Evolutionary conservation across 176 grass and related monocot species (phyloP).

Genomic region (Oryza brachyantha): DNA sequence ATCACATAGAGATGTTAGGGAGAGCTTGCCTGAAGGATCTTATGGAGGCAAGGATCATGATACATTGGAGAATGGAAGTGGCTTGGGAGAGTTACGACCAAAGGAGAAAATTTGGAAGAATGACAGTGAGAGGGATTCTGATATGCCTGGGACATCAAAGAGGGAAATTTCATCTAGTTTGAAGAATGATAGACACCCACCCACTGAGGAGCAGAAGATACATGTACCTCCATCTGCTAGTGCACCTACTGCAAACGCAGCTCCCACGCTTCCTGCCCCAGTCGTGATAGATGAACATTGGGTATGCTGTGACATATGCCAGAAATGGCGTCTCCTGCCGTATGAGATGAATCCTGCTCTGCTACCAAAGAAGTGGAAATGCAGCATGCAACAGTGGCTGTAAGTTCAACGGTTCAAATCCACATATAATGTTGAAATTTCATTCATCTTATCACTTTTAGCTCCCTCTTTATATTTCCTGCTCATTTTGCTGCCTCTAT

Average conservation of each 20-base stretch:
- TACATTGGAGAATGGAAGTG: slow-evolving; percentile 50
- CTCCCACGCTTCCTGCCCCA: slow-evolving; percentile 38
- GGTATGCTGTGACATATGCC: slow-evolving; percentile 94
- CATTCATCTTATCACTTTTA: background rate
- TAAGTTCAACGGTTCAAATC: slow-evolving; percentile 66
- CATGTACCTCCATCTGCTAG: slow-evolving; percentile 45
- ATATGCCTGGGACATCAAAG: slow-evolving; percentile 39
- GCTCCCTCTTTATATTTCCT: background rate
- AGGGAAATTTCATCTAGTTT: slow-evolving; percentile 48
- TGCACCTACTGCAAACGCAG: slow-evolving; percentile 46
- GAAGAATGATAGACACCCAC: slow-evolving; percentile 46
- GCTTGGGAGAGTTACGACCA: slow-evolving; percentile 33
- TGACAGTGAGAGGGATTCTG: slow-evolving; percentile 54
- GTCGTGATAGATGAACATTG: slow-evolving; percentile 87
- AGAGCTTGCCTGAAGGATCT: slow-evolving; percentile 37
- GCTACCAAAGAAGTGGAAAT: slow-evolving; percentile 91
- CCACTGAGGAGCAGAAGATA: slow-evolving; percentile 46
- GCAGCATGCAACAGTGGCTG: slow-evolving; percentile 92
- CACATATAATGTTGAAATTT: background rate
- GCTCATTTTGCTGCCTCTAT: background rate
- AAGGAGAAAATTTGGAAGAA: slow-evolving; percentile 52
- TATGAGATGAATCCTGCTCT: slow-evolving; percentile 61
- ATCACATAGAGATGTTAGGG: slow-evolving; percentile 44
- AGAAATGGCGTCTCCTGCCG: slow-evolving; percentile 92
- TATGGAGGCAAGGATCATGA: slow-evolving; percentile 25